Evolutionary conservation across 1,284 basidiomycete species (phyloP).

Genomic region (Rhodotorula sp.): DNA sequence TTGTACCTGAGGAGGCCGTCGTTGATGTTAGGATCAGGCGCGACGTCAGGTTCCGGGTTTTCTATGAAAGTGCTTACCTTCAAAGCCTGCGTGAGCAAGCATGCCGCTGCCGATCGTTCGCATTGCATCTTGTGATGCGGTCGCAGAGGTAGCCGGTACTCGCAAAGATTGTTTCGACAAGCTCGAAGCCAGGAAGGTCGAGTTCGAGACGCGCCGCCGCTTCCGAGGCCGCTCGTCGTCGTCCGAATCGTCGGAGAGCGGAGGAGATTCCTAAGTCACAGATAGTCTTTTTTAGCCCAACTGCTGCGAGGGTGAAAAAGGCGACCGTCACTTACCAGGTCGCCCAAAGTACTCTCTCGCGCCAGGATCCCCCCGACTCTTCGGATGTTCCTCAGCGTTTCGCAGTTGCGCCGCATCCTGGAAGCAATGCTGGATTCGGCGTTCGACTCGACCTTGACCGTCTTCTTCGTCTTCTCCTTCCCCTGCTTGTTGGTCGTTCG

Average conservation of each 20-base stretch:
- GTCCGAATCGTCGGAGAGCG: constrained; percentile 5
- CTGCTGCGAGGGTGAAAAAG: neutral
- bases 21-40: neutral
- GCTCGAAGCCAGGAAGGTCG: neutral
- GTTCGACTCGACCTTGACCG: neutral
- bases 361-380: constrained; percentile 16
- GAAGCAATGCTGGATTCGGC: constrained; percentile 13
- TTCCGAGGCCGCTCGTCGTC: constrained; percentile 11
- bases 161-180: neutral
- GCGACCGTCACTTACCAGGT: constrained; percentile 1
- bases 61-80: constrained; percentile 59
- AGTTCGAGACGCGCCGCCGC: neutral
- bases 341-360: constrained; percentile 6
- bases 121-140: constrained; percentile 18
- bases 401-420: constrained; percentile 34
- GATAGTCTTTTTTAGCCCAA: too few species aligned
- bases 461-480: neutral
- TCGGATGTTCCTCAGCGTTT: constrained; percentile 29
- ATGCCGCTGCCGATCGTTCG: constrained; percentile 49
- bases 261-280: too few species aligned
- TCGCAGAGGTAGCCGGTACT: constrained; percentile 7
- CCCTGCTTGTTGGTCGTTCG: neutral
- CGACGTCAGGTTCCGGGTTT: neutral
- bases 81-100: constrained; percentile 83
- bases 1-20: constrained; percentile 48